Evolutionary conservation across 305 asterid genomes (phyloP), one percentile per base, ranked within the genome.

Genomic region (Salvia sclarea): DNA sequence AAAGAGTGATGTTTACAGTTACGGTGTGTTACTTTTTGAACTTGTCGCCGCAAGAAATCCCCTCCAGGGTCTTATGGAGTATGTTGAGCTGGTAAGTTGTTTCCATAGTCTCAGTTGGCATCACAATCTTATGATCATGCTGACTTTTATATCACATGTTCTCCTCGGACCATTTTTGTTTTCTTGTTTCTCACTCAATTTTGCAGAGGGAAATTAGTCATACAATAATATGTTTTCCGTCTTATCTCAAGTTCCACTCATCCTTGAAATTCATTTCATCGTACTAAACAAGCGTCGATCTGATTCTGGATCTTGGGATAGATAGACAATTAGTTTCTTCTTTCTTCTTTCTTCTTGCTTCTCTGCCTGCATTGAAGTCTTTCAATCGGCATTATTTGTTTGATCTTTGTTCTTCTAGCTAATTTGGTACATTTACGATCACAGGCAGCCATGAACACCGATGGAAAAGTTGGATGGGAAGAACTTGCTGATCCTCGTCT

Each of bases 401-500:
- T n/a, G 45, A 35, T 37, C 30, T 18, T 37, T 8, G 49, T 13
- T 68, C 30, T 17, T n/a, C 8, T 45, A 35, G 28, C 44, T 40
- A 59, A 64, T 17, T 49, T 38, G 6, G 41, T 45, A 56, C 20
- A 31, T 48, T 20, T 24, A 37, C 68, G 55, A 64, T 76, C 63
- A 53, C 41, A 93, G 97, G 98, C 97, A 9, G 97, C 97, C 52
- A 91, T 91, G 98, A 87, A 87, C 75, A 84, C 84, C 0, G 97
- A 90, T 37, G 97, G 87, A 22, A 88, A 87, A 68, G 91, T 57
- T 14, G 98, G 98, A 54, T 93, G 98, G 98, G 98, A 90, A 71
- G 98, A 93, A 78, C 83, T 93, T 17, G 88, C 66, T 1, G 98
- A 93, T 66, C 94, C 95, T 68, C 89, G 90, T 44, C 95, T 93